These are phyloP conservation scores for Barnettozyma populi DNA, from an alignment of 805 yeast species.

Conservation along the genomic window DNA sequence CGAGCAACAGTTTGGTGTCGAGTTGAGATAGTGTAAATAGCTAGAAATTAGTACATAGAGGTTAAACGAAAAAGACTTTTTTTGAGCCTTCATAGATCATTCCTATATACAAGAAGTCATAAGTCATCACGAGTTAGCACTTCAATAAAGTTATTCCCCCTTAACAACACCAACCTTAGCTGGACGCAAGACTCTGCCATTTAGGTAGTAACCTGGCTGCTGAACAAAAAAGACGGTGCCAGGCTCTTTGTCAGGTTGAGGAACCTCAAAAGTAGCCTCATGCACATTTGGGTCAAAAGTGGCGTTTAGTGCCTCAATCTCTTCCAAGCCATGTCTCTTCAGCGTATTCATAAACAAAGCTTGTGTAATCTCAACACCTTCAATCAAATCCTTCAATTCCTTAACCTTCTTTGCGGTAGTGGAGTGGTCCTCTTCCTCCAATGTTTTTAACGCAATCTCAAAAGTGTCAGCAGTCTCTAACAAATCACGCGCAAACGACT, in stretches of 20 bases:
- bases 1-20: constrained; percentile 46
- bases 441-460: constrained; percentile 25
- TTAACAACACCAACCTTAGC: constrained; percentile 53
- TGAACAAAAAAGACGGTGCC: constrained; percentile 51
- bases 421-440: constrained; percentile 23
- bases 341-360: constrained; percentile 44
- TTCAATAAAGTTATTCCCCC: constrained; percentile 25
- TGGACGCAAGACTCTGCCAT: constrained; percentile 49
- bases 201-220: constrained; percentile 46
- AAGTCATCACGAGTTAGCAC: constrained; percentile 4
- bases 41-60: neutral
- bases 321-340: constrained; percentile 42
- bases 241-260: constrained; percentile 50
- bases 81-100: neutral
- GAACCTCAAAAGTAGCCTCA: constrained; percentile 48
- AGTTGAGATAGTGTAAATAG: constrained; percentile 37
- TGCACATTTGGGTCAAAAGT: constrained; percentile 47
- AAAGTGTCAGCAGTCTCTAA: constrained; percentile 26
- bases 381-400: constrained; percentile 44
- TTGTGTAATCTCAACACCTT: constrained; percentile 48
- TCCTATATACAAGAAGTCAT: constrained; percentile 11
- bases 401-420: constrained; percentile 23
- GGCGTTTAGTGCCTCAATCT: constrained; percentile 45
- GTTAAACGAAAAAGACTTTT: neutral
- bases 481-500: constrained; percentile 26